Evolutionary conservation across 306 rosid genomes (phyloP), one percentile per base, ranked within the genome.

Genomic region (Dalbergia cultrata): DNA sequence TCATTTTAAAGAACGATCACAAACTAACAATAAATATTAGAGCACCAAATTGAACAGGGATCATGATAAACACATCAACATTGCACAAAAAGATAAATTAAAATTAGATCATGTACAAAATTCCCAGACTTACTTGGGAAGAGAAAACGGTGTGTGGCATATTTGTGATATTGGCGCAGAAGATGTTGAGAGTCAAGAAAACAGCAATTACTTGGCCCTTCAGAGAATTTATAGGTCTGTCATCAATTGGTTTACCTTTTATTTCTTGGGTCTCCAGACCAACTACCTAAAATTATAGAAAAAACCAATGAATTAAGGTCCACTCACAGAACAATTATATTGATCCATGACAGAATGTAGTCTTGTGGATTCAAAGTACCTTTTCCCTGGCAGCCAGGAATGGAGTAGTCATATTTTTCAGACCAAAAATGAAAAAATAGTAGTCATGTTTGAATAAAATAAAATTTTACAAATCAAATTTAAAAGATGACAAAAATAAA

Each of bases 41-140:
- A 13, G 13, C 54, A 37, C 37, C 33, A 53, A 34, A 68, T 61
- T 77, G 41, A 14, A 12, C 18, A 53, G 5, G 1, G 18, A 41
- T 58, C 22, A 2, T 7, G 49, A 69, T 12, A 21, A 74, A 33
- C 50, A 47, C 43, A 65, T 52, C 3, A 16, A 61, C 13, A 43
- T 45, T 22, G 8, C 50, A 61, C 4, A 19, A 33, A 74, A 39
- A 54, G 16, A 12, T 13, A 37, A 68, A 0, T 0, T 14, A 62
- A 72, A 8, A 49, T 13, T 9, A 22, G 13, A 54, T 17, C 22
- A 9, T 47, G n/a, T 17, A 3, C 0, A 31, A 54, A 39, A 79
- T 63, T 43, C 41, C 9, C 35, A 70, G 70, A 62, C 88, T 74
- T 52, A 81, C 86, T 7, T 35, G 72, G 71, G 61, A 74, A 76